Evolutionary conservation across 148 eudicot genomes (phyloP).

Genomic region (Rhododendron molle): DNA sequence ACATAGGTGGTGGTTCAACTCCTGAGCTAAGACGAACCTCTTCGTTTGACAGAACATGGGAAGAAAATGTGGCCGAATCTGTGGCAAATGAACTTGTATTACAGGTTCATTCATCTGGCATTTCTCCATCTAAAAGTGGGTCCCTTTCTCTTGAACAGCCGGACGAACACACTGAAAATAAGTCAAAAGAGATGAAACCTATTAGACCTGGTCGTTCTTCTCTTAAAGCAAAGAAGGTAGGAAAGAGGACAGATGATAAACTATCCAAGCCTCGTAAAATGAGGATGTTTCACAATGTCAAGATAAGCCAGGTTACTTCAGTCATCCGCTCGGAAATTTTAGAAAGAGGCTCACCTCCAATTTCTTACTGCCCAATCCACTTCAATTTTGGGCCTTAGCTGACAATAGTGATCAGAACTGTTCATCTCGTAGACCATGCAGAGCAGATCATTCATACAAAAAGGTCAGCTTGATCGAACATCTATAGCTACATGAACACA

Average conservation of each 20-base stretch:
- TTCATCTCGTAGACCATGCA: background rate
- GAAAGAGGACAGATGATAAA: constrained; percentile 70
- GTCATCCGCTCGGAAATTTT: background rate
- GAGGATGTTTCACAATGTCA: constrained; percentile 88
- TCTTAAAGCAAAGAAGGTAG: constrained; percentile 85
- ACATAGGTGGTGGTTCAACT: constrained; percentile 32
- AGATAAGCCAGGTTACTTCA: constrained; percentile 84
- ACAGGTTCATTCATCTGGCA: constrained; percentile 56
- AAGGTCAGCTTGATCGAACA: background rate
- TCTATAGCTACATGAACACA: background rate
- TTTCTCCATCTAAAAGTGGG: constrained; percentile 36
- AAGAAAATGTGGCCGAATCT: constrained; percentile 86
- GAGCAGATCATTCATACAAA: background rate
- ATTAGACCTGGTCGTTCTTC: constrained; percentile 81
- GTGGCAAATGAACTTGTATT: constrained; percentile 74
- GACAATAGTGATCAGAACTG: background rate
- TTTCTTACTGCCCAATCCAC: background rate
- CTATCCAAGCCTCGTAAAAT: constrained; percentile 65
- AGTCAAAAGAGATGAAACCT: constrained; percentile 56
- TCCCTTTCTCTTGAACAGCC: constrained; percentile 44
- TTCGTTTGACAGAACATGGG: constrained; percentile 85
- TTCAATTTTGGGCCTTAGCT: background rate
- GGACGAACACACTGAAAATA: constrained; percentile 58
- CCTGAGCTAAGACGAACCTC: constrained; percentile 80
- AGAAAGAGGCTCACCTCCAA: background rate